These are phyloP conservation scores for Waitea zeae DNA, from an alignment of 1,284 basidiomycete species.

Conservation along the genomic window DNA sequence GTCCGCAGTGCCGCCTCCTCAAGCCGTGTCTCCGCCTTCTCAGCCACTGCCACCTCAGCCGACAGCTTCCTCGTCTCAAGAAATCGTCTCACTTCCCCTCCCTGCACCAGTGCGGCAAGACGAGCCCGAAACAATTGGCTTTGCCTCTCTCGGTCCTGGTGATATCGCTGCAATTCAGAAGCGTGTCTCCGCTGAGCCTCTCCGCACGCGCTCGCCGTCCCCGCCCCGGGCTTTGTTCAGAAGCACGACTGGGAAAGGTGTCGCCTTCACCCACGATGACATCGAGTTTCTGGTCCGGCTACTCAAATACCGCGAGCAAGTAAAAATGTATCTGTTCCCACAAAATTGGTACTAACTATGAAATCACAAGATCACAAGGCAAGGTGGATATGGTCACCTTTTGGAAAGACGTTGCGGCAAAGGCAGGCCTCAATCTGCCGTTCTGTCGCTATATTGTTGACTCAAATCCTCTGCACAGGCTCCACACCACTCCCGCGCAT, in stretches of 20 bases:
- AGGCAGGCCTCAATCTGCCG: conserved; percentile 22
- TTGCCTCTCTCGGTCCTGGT: no score
- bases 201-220: conserved; percentile 49
- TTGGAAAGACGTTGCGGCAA: conserved; percentile 68
- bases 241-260: conserved; percentile 73
- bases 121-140: no score
- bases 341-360: not conserved
- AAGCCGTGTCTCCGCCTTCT: no score
- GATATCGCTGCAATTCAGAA: no score
- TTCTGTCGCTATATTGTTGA: conserved; percentile 1
- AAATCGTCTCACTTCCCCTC: no score
- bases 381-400: conserved; percentile 66
- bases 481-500: conserved; percentile 71
- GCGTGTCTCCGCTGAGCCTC: no score
- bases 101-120: no score
- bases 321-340: conserved; percentile 5
- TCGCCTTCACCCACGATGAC: conserved; percentile 70
- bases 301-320: conserved; percentile 53
- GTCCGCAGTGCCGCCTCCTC: no score
- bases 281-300: conserved; percentile 55
- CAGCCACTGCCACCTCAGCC: no score
- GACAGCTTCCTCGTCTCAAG: no score
- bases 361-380: conserved; percentile 28
- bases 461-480: conserved; percentile 28
- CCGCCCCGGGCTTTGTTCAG: conserved; percentile 59